Evolutionary conservation across 164 flowering plant genomes (phyloP).

Genomic region (Taxillus chinensis): DNA sequence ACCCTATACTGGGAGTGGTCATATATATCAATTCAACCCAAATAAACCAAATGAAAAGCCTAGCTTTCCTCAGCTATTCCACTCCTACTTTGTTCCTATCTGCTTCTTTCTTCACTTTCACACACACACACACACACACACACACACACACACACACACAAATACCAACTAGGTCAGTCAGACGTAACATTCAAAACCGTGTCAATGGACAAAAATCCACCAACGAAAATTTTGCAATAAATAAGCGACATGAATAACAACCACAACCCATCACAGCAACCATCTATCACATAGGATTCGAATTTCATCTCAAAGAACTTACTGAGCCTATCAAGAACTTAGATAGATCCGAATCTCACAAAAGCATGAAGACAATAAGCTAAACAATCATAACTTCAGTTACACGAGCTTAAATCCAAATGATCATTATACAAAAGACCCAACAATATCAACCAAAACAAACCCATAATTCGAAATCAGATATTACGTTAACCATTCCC

Average conservation of each 20-base stretch:
- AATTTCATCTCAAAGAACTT: no score
- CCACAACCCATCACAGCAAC: neutral
- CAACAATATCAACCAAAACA: no score
- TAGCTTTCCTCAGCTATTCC: no score
- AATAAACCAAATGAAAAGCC: conserved; percentile 1
- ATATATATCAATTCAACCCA: neutral
- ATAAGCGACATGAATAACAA: neutral
- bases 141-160: conserved; percentile 11
- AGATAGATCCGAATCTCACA: neutral
- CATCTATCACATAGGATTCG: no score
- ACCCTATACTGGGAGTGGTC: conserved; percentile 30
- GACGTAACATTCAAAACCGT: neutral
- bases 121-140: conserved; percentile 10
- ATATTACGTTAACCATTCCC: no score
- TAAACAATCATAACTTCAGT: neutral
- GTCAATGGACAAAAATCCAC: neutral
- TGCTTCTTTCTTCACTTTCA: conserved; percentile 8
- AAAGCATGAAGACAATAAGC: neutral
- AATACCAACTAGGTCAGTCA: neutral
- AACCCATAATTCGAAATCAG: no score
- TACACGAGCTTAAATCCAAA: no score
- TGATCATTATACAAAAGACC: no score
- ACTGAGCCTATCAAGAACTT: no score
- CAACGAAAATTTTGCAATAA: neutral
- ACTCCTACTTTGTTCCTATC: neutral